phyloP scores from a whole-genome alignment of 306 rosid species.

The Glycine tomentella region DNA sequence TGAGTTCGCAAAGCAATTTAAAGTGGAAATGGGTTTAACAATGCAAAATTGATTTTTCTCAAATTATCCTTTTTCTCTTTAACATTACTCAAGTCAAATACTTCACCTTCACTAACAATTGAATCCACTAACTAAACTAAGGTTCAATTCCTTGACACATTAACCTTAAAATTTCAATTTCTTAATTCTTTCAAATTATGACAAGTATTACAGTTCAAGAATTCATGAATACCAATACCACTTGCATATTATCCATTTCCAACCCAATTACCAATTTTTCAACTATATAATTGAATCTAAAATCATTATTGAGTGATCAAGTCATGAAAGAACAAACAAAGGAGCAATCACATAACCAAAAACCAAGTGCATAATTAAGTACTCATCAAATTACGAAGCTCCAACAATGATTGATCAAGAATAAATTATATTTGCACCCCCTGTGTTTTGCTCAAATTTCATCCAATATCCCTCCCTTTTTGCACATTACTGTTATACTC shows the following conservation, averaged over 20 bases:
- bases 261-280: neutral
- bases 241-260: neutral
- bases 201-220: neutral
- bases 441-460: no score
- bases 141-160: neutral
- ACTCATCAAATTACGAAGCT: neutral
- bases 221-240: neutral
- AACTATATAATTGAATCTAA: neutral
- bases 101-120: neutral
- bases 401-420: neutral
- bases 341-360: neutral
- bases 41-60: neutral
- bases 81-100: neutral
- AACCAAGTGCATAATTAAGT: neutral
- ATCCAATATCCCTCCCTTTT: no score
- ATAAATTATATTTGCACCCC: no score
- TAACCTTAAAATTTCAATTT: neutral
- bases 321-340: neutral
- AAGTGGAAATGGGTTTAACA: neutral
- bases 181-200: neutral
- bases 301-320: neutral
- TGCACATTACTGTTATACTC: no score
- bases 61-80: neutral
- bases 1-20: no score
- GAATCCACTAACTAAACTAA: neutral